Percentiles rank a stretch among this genome's conserved stretches.
Conservation (phyloP, 2,329 filamentous ascomycete genomes). For the Clonostachys sp. region DNA sequence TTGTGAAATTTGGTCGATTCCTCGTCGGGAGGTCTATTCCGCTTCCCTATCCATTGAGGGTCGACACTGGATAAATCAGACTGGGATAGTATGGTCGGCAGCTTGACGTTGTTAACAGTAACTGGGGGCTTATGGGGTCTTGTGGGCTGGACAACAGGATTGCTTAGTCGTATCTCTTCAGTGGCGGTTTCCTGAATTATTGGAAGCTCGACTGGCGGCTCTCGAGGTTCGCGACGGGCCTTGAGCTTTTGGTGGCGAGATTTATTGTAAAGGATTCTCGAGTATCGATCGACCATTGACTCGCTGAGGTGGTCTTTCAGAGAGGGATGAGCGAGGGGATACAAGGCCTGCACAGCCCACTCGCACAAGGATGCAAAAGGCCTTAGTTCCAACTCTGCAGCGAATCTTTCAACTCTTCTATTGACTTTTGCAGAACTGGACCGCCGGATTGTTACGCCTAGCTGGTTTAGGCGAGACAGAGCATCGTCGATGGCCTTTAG, state of each 20-base stretch:
- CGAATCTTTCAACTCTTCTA: too few relatives aligned
- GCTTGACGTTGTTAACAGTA: background rate
- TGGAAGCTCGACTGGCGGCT: background rate
- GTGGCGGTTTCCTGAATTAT: background rate
- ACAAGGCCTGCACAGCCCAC: background rate
- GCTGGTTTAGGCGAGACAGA: constrained; percentile 1
- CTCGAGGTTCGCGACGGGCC: background rate
- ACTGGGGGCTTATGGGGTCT: background rate
- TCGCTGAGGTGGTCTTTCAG: constrained; percentile 1
- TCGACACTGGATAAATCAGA: background rate
- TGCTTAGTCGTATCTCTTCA: background rate
- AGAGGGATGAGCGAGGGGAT: background rate
- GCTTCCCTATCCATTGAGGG: background rate
- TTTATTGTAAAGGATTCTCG: background rate
- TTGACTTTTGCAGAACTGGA: background rate
- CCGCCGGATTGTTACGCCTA: constrained; percentile 4
- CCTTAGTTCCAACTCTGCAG: background rate
- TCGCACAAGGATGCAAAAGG: background rate
- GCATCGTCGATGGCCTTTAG: constrained; percentile 1
- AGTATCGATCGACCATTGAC: constrained; percentile 1
- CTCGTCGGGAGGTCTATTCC: background rate
- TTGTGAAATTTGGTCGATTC: background rate
- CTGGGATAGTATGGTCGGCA: background rate
- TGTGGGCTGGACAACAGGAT: too few relatives aligned
- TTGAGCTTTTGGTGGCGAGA: background rate